These are phyloP conservation scores for Colletotrichum incanum DNA, from an alignment of 2,329 filamentous ascomycete species.

Conservation along the genomic window DNA sequence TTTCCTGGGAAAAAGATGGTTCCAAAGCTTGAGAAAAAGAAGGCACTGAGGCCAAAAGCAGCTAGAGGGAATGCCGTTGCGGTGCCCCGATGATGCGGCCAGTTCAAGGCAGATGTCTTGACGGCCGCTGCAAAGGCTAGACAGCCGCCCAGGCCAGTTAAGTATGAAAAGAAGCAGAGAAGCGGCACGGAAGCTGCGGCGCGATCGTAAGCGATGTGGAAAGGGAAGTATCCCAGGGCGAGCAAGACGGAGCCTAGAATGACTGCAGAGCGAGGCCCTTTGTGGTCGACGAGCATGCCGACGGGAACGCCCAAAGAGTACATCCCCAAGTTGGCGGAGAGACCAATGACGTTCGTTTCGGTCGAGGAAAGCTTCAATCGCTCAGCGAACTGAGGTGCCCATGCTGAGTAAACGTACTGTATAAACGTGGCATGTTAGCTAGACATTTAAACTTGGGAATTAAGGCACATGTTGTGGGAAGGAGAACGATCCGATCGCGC, in stretches of 20 bases:
- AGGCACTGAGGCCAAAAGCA: constrained; percentile 93
- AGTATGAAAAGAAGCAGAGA: constrained; percentile 87
- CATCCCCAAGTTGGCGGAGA: constrained; percentile 93
- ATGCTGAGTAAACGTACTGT: constrained; percentile 98
- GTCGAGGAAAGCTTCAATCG: constrained; percentile 91
- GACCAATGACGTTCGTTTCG: constrained; percentile 90
- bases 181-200: constrained; percentile 72
- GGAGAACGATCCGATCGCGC: constrained; percentile 13
- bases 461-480: not conserved
- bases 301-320: constrained; percentile 92
- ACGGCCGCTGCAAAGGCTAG: constrained; percentile 91
- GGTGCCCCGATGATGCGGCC: constrained; percentile 90
- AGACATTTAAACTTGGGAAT: not conserved
- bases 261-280: constrained; percentile 85
- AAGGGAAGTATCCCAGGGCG: constrained; percentile 86
- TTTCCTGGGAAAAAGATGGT: constrained; percentile 85
- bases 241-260: constrained; percentile 82
- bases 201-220: constrained; percentile 83
- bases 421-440: constrained; percentile 19
- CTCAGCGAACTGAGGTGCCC: constrained; percentile 95
- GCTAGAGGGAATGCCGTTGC: constrained; percentile 95
- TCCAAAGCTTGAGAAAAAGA: constrained; percentile 92
- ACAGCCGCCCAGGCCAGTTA: constrained; percentile 91
- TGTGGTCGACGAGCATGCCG: constrained; percentile 88
- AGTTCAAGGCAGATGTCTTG: constrained; percentile 91